phyloP scores from a whole-genome alignment of 805 yeast genomes.

The Tanozyma kutaoensis region DNA sequence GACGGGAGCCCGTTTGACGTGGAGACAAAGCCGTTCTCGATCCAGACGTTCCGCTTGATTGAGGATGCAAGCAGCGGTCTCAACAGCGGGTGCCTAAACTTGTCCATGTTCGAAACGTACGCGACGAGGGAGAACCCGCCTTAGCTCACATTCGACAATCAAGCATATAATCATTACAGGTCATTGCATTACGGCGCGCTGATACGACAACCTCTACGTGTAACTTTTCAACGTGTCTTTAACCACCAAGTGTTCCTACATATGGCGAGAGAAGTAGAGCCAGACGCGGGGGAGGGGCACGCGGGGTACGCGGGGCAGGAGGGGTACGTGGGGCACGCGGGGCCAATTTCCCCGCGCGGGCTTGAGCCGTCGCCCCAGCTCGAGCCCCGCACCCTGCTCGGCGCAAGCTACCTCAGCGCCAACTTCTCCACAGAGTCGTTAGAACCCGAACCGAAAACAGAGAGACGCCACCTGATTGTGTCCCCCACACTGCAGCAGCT shows the following conservation, averaged over 20 bases:
- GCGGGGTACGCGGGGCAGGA: neutral
- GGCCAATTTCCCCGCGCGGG: no score
- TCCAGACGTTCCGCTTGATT: conserved; percentile 23
- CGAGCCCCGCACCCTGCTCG: conserved; percentile 9
- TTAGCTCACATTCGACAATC: conserved; percentile 2
- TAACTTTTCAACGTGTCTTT: no score
- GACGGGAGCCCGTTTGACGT: conserved; percentile 4
- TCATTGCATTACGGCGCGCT: neutral
- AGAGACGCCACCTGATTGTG: no score
- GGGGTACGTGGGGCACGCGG: neutral
- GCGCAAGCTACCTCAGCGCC: conserved; percentile 19
- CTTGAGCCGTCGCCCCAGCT: neutral
- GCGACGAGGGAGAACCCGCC: conserved; percentile 28
- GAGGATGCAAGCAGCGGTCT: conserved; percentile 17
- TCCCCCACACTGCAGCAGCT: no score
- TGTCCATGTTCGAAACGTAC: conserved; percentile 28
- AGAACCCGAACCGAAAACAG: no score
- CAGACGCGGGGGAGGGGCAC: neutral
- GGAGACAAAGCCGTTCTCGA: conserved; percentile 9
- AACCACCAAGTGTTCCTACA: conserved; percentile 1
- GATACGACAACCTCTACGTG: neutral
- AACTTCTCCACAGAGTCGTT: conserved; percentile 27
- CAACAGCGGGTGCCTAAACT: conserved; percentile 20
- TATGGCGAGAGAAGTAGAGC: neutral
- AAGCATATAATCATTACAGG: neutral